Conservation (phyloP, 2,329 filamentous ascomycete genomes). For the Myotisia sp. region DNA sequence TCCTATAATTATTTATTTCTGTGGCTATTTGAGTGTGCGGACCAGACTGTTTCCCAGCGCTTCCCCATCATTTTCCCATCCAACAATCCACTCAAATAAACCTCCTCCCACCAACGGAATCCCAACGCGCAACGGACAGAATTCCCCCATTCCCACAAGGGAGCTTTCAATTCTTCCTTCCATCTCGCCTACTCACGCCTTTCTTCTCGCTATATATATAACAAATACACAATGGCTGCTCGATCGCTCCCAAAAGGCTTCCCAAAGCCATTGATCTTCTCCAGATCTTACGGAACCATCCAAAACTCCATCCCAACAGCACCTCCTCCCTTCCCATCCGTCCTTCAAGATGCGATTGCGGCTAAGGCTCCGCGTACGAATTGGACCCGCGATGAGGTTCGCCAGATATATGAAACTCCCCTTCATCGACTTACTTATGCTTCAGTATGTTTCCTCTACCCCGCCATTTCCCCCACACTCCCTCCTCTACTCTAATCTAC, state of each 20-base stretch:
- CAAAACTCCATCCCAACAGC: slow-evolving; percentile 16
- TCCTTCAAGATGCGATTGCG: slow-evolving; percentile 23
- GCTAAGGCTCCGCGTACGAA: slow-evolving; percentile 45
- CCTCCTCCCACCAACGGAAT: no score
- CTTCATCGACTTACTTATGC: slow-evolving; percentile 65
- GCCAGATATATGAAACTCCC: slow-evolving; percentile 66
- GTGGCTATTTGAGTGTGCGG: no score
- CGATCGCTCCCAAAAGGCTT: slow-evolving; percentile 18
- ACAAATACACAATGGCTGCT: slow-evolving; percentile 8
- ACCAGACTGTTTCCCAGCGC: no score
- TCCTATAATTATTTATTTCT: no score
- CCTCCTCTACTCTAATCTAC: neutral
- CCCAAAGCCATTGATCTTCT: slow-evolving; percentile 16
- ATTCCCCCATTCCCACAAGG: no score
- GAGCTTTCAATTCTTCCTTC: no score
- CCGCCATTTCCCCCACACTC: slow-evolving; percentile 3
- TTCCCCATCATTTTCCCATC: no score
- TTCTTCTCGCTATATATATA: no score
- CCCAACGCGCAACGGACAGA: no score
- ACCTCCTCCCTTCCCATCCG: slow-evolving; percentile 19
- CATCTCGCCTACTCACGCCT: no score
- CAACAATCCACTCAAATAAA: no score
- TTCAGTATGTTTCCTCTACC: slow-evolving; percentile 45
- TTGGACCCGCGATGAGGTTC: slow-evolving; percentile 72
- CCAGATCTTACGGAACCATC: slow-evolving; percentile 27